These are phyloP conservation scores for Xerocomellus chrysenteron DNA, from an alignment of 768 basidiomycete species.

Conservation along the genomic window DNA sequence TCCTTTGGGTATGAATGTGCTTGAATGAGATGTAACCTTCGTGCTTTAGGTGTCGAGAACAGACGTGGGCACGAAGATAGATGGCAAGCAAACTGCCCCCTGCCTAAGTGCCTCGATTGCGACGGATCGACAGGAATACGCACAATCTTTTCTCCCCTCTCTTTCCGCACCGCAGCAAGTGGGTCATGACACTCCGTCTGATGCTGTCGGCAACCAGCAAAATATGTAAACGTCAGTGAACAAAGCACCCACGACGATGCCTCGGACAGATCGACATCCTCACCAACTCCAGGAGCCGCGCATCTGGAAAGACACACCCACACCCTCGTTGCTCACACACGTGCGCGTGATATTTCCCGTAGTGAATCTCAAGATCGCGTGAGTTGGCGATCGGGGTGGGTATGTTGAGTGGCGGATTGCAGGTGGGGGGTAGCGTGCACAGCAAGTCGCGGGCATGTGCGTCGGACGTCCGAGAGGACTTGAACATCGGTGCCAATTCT, in stretches of 20 bases:
- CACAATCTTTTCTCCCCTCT: constrained; percentile 85
- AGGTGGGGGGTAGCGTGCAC: constrained; percentile 83
- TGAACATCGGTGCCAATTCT: constrained; percentile 30
- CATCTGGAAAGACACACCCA: constrained; percentile 83
- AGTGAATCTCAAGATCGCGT: constrained; percentile 77
- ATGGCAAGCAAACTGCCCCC: constrained; percentile 73
- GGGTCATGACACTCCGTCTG: constrained; percentile 89
- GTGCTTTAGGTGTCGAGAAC: constrained; percentile 71
- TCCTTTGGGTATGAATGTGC: constrained; percentile 83
- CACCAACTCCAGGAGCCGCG: constrained; percentile 74
- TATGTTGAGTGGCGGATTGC: constrained; percentile 51
- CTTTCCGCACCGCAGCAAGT: constrained; percentile 69
- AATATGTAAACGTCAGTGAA: neutral
- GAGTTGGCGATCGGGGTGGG: constrained; percentile 65
- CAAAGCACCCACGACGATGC: neutral
- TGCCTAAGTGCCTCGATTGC: neutral
- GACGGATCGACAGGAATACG: constrained; percentile 17
- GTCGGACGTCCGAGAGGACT: constrained; percentile 32
- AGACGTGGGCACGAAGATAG: constrained; percentile 54
- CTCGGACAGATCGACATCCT: constrained; percentile 30
- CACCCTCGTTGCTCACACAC: constrained; percentile 73
- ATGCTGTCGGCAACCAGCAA: constrained; percentile 45
- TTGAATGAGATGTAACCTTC: constrained; percentile 79
- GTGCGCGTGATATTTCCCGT: constrained; percentile 80
- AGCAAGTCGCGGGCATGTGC: constrained; percentile 37